These are phyloP conservation scores for Metschnikowia peoriensis DNA, from an alignment of 805 yeast species.

Conservation along the genomic window DNA sequence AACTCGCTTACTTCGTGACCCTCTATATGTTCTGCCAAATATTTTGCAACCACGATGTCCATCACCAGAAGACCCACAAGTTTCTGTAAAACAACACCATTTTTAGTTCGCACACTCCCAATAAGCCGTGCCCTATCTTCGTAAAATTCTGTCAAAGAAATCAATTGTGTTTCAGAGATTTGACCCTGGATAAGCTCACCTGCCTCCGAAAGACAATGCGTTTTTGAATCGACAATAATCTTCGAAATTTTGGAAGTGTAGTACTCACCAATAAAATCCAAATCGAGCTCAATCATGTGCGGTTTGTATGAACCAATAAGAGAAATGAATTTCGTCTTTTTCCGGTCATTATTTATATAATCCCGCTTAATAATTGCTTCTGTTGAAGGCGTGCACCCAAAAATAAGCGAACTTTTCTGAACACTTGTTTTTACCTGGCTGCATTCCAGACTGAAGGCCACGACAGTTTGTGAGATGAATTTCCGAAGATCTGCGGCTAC, in stretches of 20 bases:
- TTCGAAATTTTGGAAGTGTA: conserved; percentile 35
- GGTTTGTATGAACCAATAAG: conserved; percentile 70
- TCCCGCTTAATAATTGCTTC: conserved; percentile 41
- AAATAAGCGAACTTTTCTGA: conserved; percentile 45
- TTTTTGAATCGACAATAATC: conserved; percentile 59
- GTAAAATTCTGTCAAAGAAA: conserved; percentile 44
- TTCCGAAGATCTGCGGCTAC: conserved; percentile 24
- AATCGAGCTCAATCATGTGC: conserved; percentile 61
- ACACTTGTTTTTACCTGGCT: conserved; percentile 18
- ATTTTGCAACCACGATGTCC: conserved; percentile 56
- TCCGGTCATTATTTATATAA: conserved; percentile 29
- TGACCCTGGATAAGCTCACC: conserved; percentile 58
- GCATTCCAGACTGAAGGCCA: background rate
- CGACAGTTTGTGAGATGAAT: conserved; percentile 24
- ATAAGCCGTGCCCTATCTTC: conserved; percentile 6
- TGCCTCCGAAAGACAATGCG: conserved; percentile 57
- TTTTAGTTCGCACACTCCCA: conserved; percentile 7
- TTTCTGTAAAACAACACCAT: conserved; percentile 45
- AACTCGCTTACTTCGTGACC: conserved; percentile 11
- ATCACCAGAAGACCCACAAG: conserved; percentile 63
- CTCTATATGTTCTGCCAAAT: conserved; percentile 28
- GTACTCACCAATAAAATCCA: conserved; percentile 31
- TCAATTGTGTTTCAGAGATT: conserved; percentile 36
- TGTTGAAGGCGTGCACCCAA: conserved; percentile 61
- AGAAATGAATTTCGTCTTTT: conserved; percentile 42